Conservation (phyloP, 2,329 filamentous ascomycete genomes). For the Pseudonectria foliicola region DNA sequence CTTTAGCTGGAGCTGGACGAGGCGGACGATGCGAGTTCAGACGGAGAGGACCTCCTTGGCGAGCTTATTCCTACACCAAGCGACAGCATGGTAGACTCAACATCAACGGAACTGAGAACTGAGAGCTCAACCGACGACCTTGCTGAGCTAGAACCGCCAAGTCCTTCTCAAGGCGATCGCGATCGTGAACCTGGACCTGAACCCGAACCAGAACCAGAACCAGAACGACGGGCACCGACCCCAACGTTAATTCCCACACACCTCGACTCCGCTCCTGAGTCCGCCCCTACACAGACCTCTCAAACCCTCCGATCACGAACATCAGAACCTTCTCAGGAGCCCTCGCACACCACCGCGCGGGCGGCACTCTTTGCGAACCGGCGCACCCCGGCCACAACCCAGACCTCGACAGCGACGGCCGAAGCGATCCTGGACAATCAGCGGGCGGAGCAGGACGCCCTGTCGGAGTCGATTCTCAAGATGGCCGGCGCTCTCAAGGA, state of each 20-base stretch:
- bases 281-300: slow-evolving; percentile 25
- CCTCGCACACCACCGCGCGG: slow-evolving; percentile 30
- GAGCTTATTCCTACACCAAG: slow-evolving; percentile 49
- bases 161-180: no score
- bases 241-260: slow-evolving; percentile 5
- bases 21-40: slow-evolving; percentile 35
- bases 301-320: slow-evolving; percentile 30
- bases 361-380: slow-evolving; percentile 38
- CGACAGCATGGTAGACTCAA: slow-evolving; percentile 40
- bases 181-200: slow-evolving; percentile 3
- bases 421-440: slow-evolving; percentile 72
- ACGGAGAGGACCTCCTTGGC: slow-evolving; percentile 51
- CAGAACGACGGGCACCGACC: slow-evolving; percentile 4
- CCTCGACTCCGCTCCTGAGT: slow-evolving; percentile 7
- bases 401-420: slow-evolving; percentile 43
- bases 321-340: slow-evolving; percentile 11
- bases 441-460: slow-evolving; percentile 71
- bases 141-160: slow-evolving; percentile 39
- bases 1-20: slow-evolving; percentile 26
- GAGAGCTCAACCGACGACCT: slow-evolving; percentile 15
- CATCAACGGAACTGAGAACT: slow-evolving; percentile 20
- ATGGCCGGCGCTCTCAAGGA: slow-evolving; percentile 74
- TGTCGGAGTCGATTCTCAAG: slow-evolving; percentile 73
- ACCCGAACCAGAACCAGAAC: slow-evolving; percentile 3
- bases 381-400: slow-evolving; percentile 28